These are phyloP conservation scores for Populus hybrid DNA, from an alignment of 441 rosid genomes.

Conservation along the genomic window DNA sequence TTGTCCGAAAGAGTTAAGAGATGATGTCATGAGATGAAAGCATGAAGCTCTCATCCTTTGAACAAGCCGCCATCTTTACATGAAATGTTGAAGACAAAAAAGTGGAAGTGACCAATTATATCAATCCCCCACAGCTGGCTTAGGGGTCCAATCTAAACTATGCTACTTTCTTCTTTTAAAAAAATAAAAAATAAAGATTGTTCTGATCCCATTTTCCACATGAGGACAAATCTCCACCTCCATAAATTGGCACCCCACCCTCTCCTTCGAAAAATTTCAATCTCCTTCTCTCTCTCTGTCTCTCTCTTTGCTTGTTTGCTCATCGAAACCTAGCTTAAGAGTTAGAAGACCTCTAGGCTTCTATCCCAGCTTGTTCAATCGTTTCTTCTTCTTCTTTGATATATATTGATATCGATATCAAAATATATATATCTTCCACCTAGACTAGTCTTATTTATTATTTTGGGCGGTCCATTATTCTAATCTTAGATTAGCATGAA, in stretches of 20 bases:
- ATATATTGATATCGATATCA: neutral
- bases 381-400: too few relatives aligned
- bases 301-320: conserved; percentile 4
- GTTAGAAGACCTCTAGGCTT: neutral
- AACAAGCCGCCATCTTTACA: conserved; percentile 46
- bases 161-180: conserved; percentile 7
- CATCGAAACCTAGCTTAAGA: neutral
- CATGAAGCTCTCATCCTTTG: conserved; percentile 17
- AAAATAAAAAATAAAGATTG: conserved; percentile 5
- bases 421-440: too few relatives aligned
- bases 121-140: conserved; percentile 35
- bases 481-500: conserved; percentile 28
- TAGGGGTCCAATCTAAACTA: conserved; percentile 14
- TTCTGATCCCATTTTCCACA: conserved; percentile 28
- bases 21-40: conserved; percentile 26
- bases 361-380: neutral
- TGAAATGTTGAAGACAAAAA: conserved; percentile 2
- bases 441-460: neutral
- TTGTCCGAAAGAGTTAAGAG: conserved; percentile 1
- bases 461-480: neutral
- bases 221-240: conserved; percentile 57
- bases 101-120: conserved; percentile 10
- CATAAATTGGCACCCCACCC: conserved; percentile 58
- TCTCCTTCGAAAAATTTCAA: conserved; percentile 71
- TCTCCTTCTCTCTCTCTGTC: conserved; percentile 27